These are phyloP conservation scores for Arthroderma sp. DNA, from an alignment of 2,329 filamentous ascomycete species.

Conservation along the genomic window DNA sequence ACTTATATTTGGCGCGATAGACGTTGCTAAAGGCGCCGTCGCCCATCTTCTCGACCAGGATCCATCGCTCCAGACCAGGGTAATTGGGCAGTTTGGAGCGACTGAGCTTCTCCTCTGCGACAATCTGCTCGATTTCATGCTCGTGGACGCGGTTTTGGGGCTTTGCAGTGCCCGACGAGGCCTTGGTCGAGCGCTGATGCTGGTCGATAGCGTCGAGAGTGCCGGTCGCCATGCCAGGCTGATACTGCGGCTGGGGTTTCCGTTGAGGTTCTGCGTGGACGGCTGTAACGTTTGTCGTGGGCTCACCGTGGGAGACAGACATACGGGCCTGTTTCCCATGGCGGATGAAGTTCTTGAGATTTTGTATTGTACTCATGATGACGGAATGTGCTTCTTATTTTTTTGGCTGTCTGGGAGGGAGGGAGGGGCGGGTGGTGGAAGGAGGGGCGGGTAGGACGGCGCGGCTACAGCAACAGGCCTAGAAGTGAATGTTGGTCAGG, in stretches of 20 bases:
- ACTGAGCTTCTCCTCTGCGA: constrained; percentile 82
- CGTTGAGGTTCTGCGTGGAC: constrained; percentile 54
- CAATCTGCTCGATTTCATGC: constrained; percentile 66
- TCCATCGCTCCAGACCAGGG: constrained; percentile 74
- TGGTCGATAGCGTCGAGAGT: constrained; percentile 52
- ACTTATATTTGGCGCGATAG: constrained; percentile 70
- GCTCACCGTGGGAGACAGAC: constrained; percentile 48
- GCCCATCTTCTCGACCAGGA: constrained; percentile 90
- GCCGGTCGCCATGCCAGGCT: constrained; percentile 41
- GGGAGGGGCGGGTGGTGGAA: neutral
- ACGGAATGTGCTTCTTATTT: neutral
- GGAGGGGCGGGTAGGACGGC: neutral
- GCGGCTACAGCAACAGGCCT: neutral
- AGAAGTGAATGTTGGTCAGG: neutral
- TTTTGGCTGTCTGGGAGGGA: neutral
- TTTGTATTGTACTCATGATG: constrained; percentile 66
- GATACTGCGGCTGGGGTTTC: constrained; percentile 35
- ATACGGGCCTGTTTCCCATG: constrained; percentile 89
- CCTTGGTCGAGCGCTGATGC: constrained; percentile 33
- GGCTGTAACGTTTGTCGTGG: constrained; percentile 51
- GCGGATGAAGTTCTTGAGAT: constrained; percentile 94
- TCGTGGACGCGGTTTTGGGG: constrained; percentile 30
- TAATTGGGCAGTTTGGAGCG: constrained; percentile 77
- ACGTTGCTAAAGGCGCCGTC: constrained; percentile 99
- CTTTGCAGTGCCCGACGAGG: constrained; percentile 32